Evolutionary conservation across 164 flowering plant genomes (phyloP).

Genomic region (Saururus chinensis): DNA sequence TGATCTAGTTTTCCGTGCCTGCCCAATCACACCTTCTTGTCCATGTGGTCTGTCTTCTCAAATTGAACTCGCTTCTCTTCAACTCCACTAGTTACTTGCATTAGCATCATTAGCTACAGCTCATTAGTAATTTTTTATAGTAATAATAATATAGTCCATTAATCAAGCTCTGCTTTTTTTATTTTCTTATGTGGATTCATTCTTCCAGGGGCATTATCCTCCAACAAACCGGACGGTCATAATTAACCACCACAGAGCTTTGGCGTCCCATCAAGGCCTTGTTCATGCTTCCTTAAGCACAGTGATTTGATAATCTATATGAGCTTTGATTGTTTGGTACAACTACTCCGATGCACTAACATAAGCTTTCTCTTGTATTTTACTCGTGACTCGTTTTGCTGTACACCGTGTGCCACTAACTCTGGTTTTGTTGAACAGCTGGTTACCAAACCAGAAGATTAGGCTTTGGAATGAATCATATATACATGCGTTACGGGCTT

Average conservation of each 20-base stretch:
- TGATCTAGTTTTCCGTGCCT: not conserved
- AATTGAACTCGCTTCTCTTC: not conserved
- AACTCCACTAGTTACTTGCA: no score
- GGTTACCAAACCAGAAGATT: no score
- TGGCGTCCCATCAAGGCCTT: not conserved
- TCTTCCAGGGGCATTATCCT: no score
- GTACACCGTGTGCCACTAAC: not conserved
- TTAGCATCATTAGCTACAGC: not conserved
- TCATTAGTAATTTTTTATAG: not conserved
- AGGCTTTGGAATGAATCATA: no score
- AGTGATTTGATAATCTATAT: not conserved
- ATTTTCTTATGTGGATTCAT: not conserved
- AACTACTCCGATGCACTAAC: not conserved
- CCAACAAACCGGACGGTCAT: not conserved
- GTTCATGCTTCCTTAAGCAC: not conserved
- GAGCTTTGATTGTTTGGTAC: not conserved
- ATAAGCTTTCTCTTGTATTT: not conserved
- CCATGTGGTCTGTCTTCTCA: not conserved
- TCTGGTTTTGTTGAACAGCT: no score
- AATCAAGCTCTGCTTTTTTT: not conserved
- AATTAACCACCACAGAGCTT: not conserved
- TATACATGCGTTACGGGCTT: no score
- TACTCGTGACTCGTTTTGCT: not conserved
- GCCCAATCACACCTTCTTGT: not conserved
- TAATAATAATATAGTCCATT: no score